phyloP scores from a whole-genome alignment of 208 protist genomes.

The Leishmania martiniquensis region DNA sequence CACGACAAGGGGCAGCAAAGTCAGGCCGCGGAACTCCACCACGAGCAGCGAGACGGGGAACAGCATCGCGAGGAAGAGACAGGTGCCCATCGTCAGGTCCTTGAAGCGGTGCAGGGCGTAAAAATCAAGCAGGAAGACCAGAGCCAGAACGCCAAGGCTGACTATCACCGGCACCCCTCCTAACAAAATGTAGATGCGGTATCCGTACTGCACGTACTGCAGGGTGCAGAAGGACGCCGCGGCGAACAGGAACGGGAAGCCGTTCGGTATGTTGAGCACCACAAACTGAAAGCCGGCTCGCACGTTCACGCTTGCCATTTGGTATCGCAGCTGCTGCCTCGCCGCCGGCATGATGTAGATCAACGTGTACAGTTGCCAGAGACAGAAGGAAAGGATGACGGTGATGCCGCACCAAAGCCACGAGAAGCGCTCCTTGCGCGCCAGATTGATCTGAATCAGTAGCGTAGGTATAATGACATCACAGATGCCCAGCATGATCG shows the following conservation, averaged over 20 bases:
- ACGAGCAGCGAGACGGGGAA: conserved; percentile 68
- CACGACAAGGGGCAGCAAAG: conserved; percentile 53
- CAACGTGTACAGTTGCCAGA: conserved; percentile 76
- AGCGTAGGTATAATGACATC: conserved; percentile 66
- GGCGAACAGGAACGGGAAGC: conserved; percentile 67
- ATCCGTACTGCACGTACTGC: conserved; percentile 70
- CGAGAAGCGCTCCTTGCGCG: conserved; percentile 46
- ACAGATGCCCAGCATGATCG: conserved; percentile 58
- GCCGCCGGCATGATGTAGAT: conserved; percentile 63
- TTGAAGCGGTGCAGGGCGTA: conserved; percentile 43
- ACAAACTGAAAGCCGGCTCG: conserved; percentile 59
- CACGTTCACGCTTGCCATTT: conserved; percentile 48
- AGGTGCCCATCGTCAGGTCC: conserved; percentile 61
- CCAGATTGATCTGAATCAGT: conserved; percentile 72
- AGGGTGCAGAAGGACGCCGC: conserved; percentile 62
- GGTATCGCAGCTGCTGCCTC: conserved; percentile 49
- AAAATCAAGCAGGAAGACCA: conserved; percentile 76
- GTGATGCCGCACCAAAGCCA: conserved; percentile 81
- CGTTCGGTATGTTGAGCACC: conserved; percentile 70
- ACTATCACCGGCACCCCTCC: conserved; percentile 62
- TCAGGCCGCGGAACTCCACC: conserved; percentile 65
- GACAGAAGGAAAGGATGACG: conserved; percentile 62
- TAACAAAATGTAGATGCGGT: conserved; percentile 61
- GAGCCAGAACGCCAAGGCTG: conserved; percentile 53
- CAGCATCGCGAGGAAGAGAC: conserved; percentile 54